Base-by-base conservation (phyloP, 345 rosid species). In the Heritiera fomes region DNA sequence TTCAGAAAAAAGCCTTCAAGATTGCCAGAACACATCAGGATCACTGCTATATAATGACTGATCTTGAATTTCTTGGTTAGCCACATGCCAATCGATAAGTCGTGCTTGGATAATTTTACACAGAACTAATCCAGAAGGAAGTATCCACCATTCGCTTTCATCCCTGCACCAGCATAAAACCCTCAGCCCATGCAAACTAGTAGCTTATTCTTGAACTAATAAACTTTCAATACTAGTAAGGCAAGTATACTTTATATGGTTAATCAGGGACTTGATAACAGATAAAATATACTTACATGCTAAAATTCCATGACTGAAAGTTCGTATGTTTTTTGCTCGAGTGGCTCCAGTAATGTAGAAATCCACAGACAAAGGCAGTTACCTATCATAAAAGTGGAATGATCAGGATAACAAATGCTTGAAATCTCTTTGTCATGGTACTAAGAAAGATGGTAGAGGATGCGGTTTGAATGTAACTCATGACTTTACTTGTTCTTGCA, bases 91-190 rank as follows among this genome's bases (percentile, higher is more conserved):
- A 88, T 91, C 90, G 1, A 93, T 87, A 18, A 94, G 91, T 50
- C 90, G 87, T 7, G 94, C 90, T 78, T 91, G 97, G 70, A 94
- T 56, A 50, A 90, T 86, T 86, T 94, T 94, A 88, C 97, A 90
- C 15, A 90, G 52, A 55, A 88, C 45, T 83, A 93, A 83, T 63
- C 97, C 97, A 5, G 86, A 85, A 58, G 98, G 95, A 78, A 94
- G 94, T 89, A 93, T 84, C 98, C 98, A 94, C 98, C 97, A 94
- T 81, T 90, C 98, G 46, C 95, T 91, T 85, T 94, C 98, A 79
- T 95, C 98, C 98, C 98, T 93, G 78, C 83, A 78, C 60, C 79
- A 73, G 64, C 41, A 56, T 23, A n/a, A 20, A 30, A 15, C n/a
- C n/a, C 47, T 17, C 80, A 71, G 23, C 38, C 38, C 38, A 34